Evolutionary conservation across 352 stramenopile genomes (phyloP).

Genomic region (Phytopythium cucurbitacearum): DNA sequence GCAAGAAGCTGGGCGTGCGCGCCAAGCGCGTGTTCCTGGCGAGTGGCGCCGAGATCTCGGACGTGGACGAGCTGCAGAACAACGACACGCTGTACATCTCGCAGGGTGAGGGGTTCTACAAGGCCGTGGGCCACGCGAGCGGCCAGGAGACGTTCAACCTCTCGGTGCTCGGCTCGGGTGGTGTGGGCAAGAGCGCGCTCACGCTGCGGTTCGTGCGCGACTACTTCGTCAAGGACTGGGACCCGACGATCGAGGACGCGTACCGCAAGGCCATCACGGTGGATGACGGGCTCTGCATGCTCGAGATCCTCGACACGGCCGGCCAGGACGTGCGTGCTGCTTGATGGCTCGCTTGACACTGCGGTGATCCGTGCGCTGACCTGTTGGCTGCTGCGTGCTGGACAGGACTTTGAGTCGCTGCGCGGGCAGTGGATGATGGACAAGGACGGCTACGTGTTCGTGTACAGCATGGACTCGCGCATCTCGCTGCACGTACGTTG

Average conservation of each 20-base stretch:
- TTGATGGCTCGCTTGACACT: neutral
- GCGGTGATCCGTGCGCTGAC: neutral
- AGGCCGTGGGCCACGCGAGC: conserved; percentile 49
- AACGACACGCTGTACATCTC: conserved; percentile 88
- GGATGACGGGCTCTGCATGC: conserved; percentile 81
- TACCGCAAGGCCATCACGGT: conserved; percentile 88
- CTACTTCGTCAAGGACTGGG: conserved; percentile 90
- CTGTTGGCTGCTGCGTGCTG: conserved; percentile 1
- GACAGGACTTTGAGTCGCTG: conserved; percentile 84
- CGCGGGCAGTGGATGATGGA: conserved; percentile 38
- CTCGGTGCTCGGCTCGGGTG: conserved; percentile 84
- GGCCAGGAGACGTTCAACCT: conserved; percentile 85
- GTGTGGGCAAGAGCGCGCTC: conserved; percentile 89
- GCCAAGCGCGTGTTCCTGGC: conserved; percentile 78
- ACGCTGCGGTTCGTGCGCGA: conserved; percentile 89
- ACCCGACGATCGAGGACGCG: conserved; percentile 90
- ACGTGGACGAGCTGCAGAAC: conserved; percentile 86
- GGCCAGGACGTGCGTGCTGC: conserved; percentile 75
- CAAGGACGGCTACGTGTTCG: conserved; percentile 43
- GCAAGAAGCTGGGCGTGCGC: conserved; percentile 80
- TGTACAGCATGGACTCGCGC: conserved; percentile 88
- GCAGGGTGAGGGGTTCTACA: conserved; percentile 84
- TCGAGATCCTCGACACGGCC: conserved; percentile 89
- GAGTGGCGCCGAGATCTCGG: conserved; percentile 77
- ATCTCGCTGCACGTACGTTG: conserved; percentile 75